Evolutionary conservation across 2,329 filamentous ascomycete species (phyloP), one percentile per base, ranked within the genome.

Genomic region (Emericellopsis cladophorae): DNA sequence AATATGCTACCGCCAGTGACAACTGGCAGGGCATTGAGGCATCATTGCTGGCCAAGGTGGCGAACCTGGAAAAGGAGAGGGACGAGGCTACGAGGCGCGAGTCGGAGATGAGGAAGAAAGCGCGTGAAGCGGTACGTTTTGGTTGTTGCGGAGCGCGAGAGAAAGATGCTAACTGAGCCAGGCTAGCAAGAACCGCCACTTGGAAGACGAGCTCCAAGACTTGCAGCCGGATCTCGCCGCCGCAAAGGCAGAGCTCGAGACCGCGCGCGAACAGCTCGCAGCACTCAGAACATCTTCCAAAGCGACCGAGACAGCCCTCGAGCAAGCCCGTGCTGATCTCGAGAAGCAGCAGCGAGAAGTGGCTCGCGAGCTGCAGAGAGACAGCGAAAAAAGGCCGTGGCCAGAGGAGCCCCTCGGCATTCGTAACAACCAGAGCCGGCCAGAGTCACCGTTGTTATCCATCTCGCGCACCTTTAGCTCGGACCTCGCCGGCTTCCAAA

Each of bases 11-110:
- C 41, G 92, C 92, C 1, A 92, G 86, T 49, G 87, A 94, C 54
- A 98, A 98, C 52, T 98, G 93, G 92, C 89, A 95, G 55, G 86
- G 88, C 1, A 93, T 98, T 46, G 90, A 98, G 59, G 77, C 84
- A 9, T 93, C 85, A 3, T 64, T 98, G 26, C 74, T 90, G 39
- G 78, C 85, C 18, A 77, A 89, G 43, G 72, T 92, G 10, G 72
- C 80, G 4, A 81, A 68, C 39, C 67, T 96, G 9, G 92, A 98
- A 58, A 92, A 84, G 55, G 93, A 98, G 58, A 78, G 86, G 42
- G 89, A 96, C 54, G 92, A 98, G 53, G 76, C 85, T 8, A 71
- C 79, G 39, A 80, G 80, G 49, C 79, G 86, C 44, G 92, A 98
- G 62, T 81, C 77, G 5, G 92, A 96, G 32, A 76, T 94, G 61